Conservation (phyloP, 1,284 basidiomycete species). For the Macrocystidia cucumis region DNA sequence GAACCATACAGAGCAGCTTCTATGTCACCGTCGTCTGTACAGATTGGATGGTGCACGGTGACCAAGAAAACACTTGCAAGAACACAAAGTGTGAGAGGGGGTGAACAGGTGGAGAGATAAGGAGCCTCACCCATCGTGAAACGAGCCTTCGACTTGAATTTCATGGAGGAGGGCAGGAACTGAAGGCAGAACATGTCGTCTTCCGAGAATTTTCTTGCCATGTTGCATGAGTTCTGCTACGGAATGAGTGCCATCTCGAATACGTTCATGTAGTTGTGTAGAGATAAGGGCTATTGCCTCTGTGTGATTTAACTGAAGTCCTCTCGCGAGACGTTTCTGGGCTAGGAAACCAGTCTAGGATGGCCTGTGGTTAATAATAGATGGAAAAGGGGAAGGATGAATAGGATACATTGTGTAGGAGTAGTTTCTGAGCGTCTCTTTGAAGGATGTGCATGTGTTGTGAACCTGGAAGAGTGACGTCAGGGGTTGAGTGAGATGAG, state of each 20-base stretch:
- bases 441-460: too few species aligned
- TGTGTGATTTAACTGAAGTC: conserved; percentile 77
- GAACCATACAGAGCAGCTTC: conserved; percentile 85
- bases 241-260: conserved; percentile 87
- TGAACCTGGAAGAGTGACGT: too few species aligned
- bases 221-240: conserved; percentile 91
- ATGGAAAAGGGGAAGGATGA: too few species aligned
- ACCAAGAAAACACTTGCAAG: conserved; percentile 95
- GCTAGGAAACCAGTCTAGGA: conserved; percentile 76
- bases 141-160: conserved; percentile 91
- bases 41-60: conserved; percentile 92
- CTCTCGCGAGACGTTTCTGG: conserved; percentile 91
- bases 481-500: too few species aligned
- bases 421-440: too few species aligned
- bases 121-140: conserved; percentile 80
- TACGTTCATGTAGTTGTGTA: conserved; percentile 87
- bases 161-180: conserved; percentile 66
- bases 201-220: conserved; percentile 85
- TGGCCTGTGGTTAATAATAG: neutral
- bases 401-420: too few species aligned
- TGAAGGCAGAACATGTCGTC: conserved; percentile 83
- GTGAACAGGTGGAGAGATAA: too few species aligned
- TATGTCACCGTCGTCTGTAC: conserved; percentile 76
- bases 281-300: conserved; percentile 91
- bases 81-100: too few species aligned